These are phyloP conservation scores for Boletellus ananiceps DNA, from an alignment of 768 basidiomycete genomes.

Conservation along the genomic window DNA sequence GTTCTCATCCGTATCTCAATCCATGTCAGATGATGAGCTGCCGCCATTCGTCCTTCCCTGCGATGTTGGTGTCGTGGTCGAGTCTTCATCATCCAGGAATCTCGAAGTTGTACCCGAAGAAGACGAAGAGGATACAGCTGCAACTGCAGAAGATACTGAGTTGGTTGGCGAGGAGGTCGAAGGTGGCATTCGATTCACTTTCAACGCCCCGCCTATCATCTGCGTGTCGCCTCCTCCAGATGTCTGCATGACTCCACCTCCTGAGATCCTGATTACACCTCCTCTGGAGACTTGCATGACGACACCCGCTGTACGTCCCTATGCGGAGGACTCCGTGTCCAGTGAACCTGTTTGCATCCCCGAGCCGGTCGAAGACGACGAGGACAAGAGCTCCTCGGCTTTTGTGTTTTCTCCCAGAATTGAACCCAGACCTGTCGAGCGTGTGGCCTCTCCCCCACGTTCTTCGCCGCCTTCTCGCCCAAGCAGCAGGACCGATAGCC, in stretches of 20 bases:
- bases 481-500: conserved; percentile 18
- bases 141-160: conserved; percentile 40
- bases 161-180: conserved; percentile 56
- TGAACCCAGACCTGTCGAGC: conserved; percentile 2
- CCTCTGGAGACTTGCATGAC: conserved; percentile 13
- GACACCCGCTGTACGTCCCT: conserved; percentile 18
- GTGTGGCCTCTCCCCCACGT: conserved; percentile 6
- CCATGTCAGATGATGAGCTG: conserved; percentile 40
- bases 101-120: conserved; percentile 45
- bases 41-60: conserved; percentile 48
- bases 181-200: conserved; percentile 70
- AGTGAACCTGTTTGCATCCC: conserved; percentile 4
- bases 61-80: conserved; percentile 41
- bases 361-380: conserved; percentile 18
- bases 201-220: conserved; percentile 51
- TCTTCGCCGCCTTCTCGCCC: conserved; percentile 14
- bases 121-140: conserved; percentile 24
- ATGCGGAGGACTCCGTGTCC: not conserved
- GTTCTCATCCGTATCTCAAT: conserved; percentile 52
- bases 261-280: conserved; percentile 21
- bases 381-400: conserved; percentile 19
- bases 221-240: conserved; percentile 26
- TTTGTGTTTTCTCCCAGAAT: conserved; percentile 23
- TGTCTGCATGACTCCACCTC: conserved; percentile 25
- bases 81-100: conserved; percentile 20